phyloP scores from a whole-genome alignment of 1,284 basidiomycete genomes.

The Peniophora sp. region DNA sequence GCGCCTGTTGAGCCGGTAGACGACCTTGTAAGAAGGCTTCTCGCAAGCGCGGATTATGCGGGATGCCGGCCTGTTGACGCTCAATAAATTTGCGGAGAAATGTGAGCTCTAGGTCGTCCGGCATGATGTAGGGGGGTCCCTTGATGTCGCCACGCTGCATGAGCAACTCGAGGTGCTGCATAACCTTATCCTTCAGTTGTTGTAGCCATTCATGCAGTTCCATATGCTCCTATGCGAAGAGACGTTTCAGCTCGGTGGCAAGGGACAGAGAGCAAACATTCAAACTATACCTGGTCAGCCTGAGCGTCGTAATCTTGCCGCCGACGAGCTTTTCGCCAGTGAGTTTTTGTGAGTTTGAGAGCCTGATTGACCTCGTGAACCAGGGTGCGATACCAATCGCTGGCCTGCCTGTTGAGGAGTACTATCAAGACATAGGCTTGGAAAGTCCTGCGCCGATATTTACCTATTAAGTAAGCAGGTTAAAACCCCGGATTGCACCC shows the following conservation, averaged over 20 bases:
- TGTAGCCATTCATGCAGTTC: slow-evolving; percentile 78
- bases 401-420: slow-evolving; percentile 33
- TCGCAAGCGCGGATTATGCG: slow-evolving; percentile 71
- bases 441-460: too few relatives aligned
- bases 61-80: slow-evolving; percentile 57
- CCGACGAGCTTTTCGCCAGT: slow-evolving; percentile 69
- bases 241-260: too few relatives aligned
- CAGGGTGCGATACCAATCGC: slow-evolving; percentile 71
- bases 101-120: slow-evolving; percentile 64
- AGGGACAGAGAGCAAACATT: too few relatives aligned
- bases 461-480: too few relatives aligned
- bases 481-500: too few relatives aligned
- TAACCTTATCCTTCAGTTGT: slow-evolving; percentile 77
- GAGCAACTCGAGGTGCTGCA: slow-evolving; percentile 74
- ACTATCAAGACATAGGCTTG: too few relatives aligned
- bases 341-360: slow-evolving; percentile 74
- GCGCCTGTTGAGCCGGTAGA: slow-evolving; percentile 18
- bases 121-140: slow-evolving; percentile 72
- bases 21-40: slow-evolving; percentile 31
- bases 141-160: slow-evolving; percentile 81
- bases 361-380: slow-evolving; percentile 70
- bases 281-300: slow-evolving; percentile 46
- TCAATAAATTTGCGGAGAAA: slow-evolving; percentile 77
- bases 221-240: slow-evolving; percentile 84
- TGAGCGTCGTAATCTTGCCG: slow-evolving; percentile 75